Base-by-base conservation (phyloP, 2,329 filamentous ascomycete genomes). In the Stenocarpella maydis region DNA sequence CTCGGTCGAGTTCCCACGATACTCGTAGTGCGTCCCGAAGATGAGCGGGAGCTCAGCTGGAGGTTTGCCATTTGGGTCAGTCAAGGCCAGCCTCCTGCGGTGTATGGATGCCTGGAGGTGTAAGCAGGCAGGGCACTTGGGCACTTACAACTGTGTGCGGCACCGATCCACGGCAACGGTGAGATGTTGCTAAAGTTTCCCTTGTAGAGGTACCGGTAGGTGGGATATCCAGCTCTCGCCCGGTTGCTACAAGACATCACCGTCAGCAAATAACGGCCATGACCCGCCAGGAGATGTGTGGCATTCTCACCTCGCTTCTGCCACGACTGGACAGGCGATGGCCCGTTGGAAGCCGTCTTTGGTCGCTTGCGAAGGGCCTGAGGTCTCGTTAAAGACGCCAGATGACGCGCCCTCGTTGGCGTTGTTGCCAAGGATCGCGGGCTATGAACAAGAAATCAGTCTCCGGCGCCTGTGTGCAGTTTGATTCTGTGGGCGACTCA, bases 391-490 rank as follows among this genome's bases (percentile, higher is more conserved):
- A n/a, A 63, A 63, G 28, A 49, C 43, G 0, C 58, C 58, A 26
- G 43, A 49, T 14, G 58, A 49, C 4, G 58, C 61, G 12, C 75
- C 75, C 19, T 77, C 75, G 7, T 76, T 65, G 34, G 69, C 69
- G 50, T 75, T 75, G 52, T 68, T 74, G 6, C 75, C 75, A 2
- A 76, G 47, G 10, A 76, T 71, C 0, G 73, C 71, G 1, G 75
- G 75, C 72, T 74, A 39, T 70, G 45, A 9, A 47, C 24, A 54
- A 4, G 39, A 54, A 4, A 34, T 47, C 7, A 34, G 34, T 37
- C 9, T 37, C 9, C 10, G 12, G 5, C 12, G 34, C 34, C 34
- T 37, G 5, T 12, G 34, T 12, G 10, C 9, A 37, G 5, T 12
- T 12, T 12, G 2, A 5, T 37, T 37, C 12, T 37, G 34, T 12